Evolutionary conservation across 2,329 filamentous ascomycete species (phyloP).

Genomic region (Claviceps sp.): DNA sequence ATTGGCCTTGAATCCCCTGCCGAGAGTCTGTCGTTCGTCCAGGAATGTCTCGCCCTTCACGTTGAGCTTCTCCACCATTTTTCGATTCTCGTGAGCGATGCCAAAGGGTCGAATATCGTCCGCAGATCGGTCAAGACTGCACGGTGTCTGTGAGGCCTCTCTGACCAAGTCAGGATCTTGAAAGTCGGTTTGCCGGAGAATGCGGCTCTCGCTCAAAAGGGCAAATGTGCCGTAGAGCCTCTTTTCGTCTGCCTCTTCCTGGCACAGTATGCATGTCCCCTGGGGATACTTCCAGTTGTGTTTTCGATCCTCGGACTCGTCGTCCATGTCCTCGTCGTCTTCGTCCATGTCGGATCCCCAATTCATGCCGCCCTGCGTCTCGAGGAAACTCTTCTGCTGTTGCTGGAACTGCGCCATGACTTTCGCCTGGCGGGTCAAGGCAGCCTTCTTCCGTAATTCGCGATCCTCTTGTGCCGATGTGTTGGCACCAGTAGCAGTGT

Average conservation of each 20-base stretch:
- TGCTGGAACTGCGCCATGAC: slow-evolving; percentile 98
- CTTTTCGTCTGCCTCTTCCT: slow-evolving; percentile 86
- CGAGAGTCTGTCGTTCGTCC: slow-evolving; percentile 67
- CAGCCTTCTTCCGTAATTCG: slow-evolving; percentile 80
- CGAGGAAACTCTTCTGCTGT: slow-evolving; percentile 89
- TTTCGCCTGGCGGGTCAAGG: slow-evolving; percentile 74
- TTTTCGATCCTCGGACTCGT: slow-evolving; percentile 55
- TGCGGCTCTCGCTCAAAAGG: slow-evolving; percentile 70
- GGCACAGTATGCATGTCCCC: slow-evolving; percentile 89
- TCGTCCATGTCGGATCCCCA: slow-evolving; percentile 76
- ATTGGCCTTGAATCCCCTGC: slow-evolving; percentile 71
- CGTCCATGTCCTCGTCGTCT: slow-evolving; percentile 54
- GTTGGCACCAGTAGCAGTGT: slow-evolving; percentile 67
- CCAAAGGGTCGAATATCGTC: slow-evolving; percentile 80
- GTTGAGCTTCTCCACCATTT: slow-evolving; percentile 62
- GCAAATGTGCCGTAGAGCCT: slow-evolving; percentile 88
- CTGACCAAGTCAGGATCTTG: slow-evolving; percentile 71
- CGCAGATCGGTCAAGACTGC: slow-evolving; percentile 71
- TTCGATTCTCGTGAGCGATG: slow-evolving; percentile 74
- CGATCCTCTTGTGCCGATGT: slow-evolving; percentile 56
- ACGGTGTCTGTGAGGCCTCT: slow-evolving; percentile 67
- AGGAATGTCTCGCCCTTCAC: slow-evolving; percentile 56
- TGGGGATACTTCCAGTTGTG: slow-evolving; percentile 72
- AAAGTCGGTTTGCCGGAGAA: slow-evolving; percentile 76
- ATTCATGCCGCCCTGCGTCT: slow-evolving; percentile 74